Evolutionary conservation across 2,329 filamentous ascomycete species (phyloP).

Genomic region (Rhynchosporium agropyri): DNA sequence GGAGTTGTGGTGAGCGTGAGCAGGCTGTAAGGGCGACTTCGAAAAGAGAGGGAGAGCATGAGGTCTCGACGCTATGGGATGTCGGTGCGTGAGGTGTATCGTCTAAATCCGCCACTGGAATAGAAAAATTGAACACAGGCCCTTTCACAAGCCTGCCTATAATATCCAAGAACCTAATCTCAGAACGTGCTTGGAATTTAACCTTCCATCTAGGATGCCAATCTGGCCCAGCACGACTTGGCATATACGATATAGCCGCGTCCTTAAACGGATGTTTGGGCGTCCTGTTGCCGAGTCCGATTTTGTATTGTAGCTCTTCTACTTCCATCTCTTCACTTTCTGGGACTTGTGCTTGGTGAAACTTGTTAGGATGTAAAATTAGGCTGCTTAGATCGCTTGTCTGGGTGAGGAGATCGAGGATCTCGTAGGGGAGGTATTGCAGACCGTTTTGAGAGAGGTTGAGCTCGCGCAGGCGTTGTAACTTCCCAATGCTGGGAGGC

Average conservation of each 20-base stretch:
- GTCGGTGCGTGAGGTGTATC: conserved; percentile 32
- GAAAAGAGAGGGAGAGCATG: conserved; percentile 39
- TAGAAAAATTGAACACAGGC: conserved; percentile 29
- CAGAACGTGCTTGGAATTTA: conserved; percentile 37
- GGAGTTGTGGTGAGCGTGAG: conserved; percentile 27
- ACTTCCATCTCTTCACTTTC: conserved; percentile 15
- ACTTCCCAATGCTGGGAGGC: conserved; percentile 59
- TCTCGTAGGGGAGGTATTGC: conserved; percentile 62
- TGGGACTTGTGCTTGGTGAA: conserved; percentile 49
- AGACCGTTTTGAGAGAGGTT: conserved; percentile 69
- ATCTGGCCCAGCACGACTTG: conserved; percentile 14
- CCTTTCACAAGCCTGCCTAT: conserved; percentile 38
- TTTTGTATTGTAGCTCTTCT: conserved; percentile 22
- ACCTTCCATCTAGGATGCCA: conserved; percentile 36
- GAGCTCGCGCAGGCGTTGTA: conserved; percentile 61
- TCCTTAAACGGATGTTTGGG: conserved; percentile 17
- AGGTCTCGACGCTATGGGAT: conserved; percentile 27
- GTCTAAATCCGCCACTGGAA: conserved; percentile 29
- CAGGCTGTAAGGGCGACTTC: conserved; percentile 40
- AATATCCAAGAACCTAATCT: conserved; percentile 38
- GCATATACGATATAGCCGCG: background rate
- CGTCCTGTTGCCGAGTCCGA: conserved; percentile 20
- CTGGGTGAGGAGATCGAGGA: conserved; percentile 57
- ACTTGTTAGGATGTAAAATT: conserved; percentile 65
- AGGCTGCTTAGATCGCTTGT: conserved; percentile 53